Evolutionary conservation across 176 grass and related monocot species (phyloP).

Genomic region (Secale cereale): DNA sequence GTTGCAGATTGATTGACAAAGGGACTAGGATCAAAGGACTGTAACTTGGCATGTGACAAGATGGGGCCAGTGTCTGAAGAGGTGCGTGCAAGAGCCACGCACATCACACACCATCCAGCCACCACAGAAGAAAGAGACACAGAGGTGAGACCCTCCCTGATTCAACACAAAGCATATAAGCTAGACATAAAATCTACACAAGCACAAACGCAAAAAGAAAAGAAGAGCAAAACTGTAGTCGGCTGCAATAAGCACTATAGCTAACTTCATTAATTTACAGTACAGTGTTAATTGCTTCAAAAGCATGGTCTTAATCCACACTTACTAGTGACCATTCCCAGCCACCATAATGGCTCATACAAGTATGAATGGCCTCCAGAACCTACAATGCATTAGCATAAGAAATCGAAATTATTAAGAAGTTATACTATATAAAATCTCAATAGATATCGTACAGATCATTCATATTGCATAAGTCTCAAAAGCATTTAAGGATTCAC

Average conservation of each 20-base stretch:
- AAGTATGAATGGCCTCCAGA: constrained; percentile 80
- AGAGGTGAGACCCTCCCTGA: too few species aligned
- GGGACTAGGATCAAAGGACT: too few species aligned
- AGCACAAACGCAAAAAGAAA: not conserved
- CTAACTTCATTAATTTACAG: not conserved
- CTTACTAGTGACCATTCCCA: constrained; percentile 92
- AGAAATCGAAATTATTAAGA: constrained; percentile 15
- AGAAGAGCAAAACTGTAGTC: not conserved
- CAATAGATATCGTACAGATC: constrained; percentile 1
- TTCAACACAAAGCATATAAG: not conserved
- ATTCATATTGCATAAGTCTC: not conserved
- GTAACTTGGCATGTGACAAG: too few species aligned
- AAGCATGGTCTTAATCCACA: not conserved
- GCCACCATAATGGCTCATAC: constrained; percentile 78
- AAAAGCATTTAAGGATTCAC: not conserved
- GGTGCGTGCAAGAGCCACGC: too few species aligned
- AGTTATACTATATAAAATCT: not conserved
- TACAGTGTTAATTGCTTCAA: not conserved
- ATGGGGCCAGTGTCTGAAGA: too few species aligned
- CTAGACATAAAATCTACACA: not conserved
- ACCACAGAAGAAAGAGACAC: too few species aligned
- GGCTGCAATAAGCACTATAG: not conserved
- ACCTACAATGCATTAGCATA: constrained; percentile 35
- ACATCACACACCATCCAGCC: too few species aligned
- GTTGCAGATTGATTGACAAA: too few species aligned